phyloP scores from a whole-genome alignment of 257 asterid species.

The Nicotiana sylvestris region DNA sequence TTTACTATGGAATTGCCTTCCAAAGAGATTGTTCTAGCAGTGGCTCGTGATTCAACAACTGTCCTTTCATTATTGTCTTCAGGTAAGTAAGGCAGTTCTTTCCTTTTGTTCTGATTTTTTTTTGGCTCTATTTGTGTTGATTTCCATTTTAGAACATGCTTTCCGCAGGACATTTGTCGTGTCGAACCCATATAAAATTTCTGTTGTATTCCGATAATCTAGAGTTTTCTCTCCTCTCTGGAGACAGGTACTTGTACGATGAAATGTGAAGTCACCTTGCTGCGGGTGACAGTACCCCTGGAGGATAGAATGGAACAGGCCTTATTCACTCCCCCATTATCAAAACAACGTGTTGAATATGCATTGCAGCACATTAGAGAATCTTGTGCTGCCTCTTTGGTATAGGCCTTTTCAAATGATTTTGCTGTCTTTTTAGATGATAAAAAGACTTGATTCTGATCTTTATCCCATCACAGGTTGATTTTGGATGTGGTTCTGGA shows the following conservation, averaged over 20 bases:
- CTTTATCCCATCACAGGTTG: constrained; percentile 54
- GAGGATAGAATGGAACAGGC: constrained; percentile 99
- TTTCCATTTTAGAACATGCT: neutral
- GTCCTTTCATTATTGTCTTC: constrained; percentile 46
- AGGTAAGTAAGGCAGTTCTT: constrained; percentile 33
- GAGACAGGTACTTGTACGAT: constrained; percentile 52
- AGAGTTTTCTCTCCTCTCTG: constrained; percentile 5
- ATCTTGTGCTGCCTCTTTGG: constrained; percentile 75
- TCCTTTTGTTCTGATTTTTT: constrained; percentile 9
- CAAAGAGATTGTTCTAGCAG: constrained; percentile 64
- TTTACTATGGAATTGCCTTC: constrained; percentile 61
- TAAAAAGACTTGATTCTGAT: constrained; percentile 19
- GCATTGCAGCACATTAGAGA: constrained; percentile 69
- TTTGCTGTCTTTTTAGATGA: constrained; percentile 13
- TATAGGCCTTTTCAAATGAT: constrained; percentile 21
- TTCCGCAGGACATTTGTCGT: neutral
- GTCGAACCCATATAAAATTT: neutral
- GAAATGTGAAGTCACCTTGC: constrained; percentile 61
- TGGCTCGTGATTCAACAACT: constrained; percentile 46
- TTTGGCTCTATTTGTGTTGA: neutral
- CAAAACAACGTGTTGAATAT: constrained; percentile 29
- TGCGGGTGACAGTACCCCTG: constrained; percentile 69
- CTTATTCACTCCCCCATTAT: constrained; percentile 13
- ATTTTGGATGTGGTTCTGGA: constrained; percentile 98
- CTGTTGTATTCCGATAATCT: neutral